phyloP scores from a whole-genome alignment of 805 yeast species.

The Blastobotrys parvus region DNA sequence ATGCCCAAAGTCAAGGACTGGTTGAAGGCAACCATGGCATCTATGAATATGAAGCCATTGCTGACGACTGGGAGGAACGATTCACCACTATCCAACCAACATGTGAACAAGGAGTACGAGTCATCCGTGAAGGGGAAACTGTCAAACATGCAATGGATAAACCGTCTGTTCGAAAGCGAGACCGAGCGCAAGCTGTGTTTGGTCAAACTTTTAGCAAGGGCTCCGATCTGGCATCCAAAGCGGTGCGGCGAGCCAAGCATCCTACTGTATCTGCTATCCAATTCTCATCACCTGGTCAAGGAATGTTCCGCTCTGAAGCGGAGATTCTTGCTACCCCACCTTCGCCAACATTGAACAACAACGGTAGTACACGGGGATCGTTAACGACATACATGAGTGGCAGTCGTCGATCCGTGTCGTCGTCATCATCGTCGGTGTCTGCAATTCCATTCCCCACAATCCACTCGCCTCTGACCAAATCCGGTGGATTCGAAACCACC shows the following conservation, averaged over 20 bases:
- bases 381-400: too few species aligned
- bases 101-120: constrained; percentile 21
- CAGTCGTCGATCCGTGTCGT: background rate
- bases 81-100: constrained; percentile 21
- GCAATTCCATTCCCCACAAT: background rate
- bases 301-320: constrained; percentile 22
- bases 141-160: constrained; percentile 21
- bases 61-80: constrained; percentile 24
- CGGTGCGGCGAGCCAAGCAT: constrained; percentile 14
- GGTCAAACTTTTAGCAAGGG: constrained; percentile 35
- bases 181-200: constrained; percentile 26
- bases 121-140: constrained; percentile 22
- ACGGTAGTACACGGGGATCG: background rate
- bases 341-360: background rate
- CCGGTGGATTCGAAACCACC: background rate
- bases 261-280: constrained; percentile 7
- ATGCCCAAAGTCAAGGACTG: constrained; percentile 21
- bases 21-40: background rate
- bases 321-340: constrained; percentile 15
- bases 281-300: constrained; percentile 20
- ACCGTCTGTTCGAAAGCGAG: constrained; percentile 12
- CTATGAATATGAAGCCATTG: constrained; percentile 14
- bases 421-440: background rate
- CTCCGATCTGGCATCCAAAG: constrained; percentile 11
- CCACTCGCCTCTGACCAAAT: background rate